phyloP scores from a whole-genome alignment of 1,284 basidiomycete species.

The Fomitopsis pinicola region DNA sequence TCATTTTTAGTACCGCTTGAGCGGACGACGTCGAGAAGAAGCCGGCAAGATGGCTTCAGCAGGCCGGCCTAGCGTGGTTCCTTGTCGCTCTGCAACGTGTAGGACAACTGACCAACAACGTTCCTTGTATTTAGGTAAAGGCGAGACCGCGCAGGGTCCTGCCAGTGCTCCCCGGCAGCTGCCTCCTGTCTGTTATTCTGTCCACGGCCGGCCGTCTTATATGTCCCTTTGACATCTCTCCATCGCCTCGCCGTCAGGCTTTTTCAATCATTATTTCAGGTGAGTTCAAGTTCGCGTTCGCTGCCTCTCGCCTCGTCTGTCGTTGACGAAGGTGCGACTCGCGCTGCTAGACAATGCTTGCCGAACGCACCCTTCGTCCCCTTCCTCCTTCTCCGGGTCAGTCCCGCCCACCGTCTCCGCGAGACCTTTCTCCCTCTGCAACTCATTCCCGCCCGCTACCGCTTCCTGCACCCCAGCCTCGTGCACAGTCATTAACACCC shows the following conservation, averaged over 20 bases:
- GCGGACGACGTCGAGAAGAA: not conserved
- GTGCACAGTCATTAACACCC: not conserved
- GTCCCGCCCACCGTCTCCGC: not conserved
- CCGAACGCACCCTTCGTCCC: not conserved
- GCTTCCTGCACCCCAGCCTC: not conserved
- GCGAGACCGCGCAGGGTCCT: too few relatives aligned
- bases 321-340: not conserved
- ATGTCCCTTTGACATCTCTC: not conserved
- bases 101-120: not conserved
- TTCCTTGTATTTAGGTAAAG: not conserved
- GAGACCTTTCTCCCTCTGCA: not conserved
- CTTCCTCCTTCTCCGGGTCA: not conserved
- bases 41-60: not conserved
- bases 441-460: not conserved
- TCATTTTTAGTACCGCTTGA: not conserved
- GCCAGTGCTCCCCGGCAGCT: not conserved
- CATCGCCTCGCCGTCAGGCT: not conserved
- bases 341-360: not conserved
- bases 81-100: not conserved
- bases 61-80: not conserved
- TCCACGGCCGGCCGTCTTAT: not conserved
- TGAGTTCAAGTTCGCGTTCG: not conserved
- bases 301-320: not conserved
- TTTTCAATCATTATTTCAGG: not conserved
- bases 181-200: not conserved